Evolutionary conservation across 148 eudicot species (phyloP).

Genomic region (Gaultheria prostrata): DNA sequence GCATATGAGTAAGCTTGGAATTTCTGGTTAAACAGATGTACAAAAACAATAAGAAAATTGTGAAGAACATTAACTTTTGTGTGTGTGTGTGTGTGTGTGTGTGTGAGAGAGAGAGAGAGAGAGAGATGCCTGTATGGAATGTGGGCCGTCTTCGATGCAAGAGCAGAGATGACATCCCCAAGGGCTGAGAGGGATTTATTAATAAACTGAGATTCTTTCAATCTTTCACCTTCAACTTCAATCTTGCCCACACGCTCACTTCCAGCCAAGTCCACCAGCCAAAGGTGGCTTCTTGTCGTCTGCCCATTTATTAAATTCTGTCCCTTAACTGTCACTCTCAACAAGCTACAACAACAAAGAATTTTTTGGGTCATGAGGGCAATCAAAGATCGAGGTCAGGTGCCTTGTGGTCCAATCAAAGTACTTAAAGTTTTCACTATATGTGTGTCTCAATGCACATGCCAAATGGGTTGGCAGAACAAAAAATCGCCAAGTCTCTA

Average conservation of each 20-base stretch:
- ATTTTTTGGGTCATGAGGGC: background rate
- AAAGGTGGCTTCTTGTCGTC: conserved; percentile 83
- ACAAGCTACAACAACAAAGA: conserved; percentile 69
- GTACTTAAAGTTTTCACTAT: background rate
- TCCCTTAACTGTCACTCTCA: conserved; percentile 75
- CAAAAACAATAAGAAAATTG: conserved; percentile 8
- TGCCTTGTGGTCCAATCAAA: background rate
- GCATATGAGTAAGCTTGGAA: conserved; percentile 91
- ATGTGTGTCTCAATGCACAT: background rate
- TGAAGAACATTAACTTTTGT: background rate
- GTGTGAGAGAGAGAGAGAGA: background rate
- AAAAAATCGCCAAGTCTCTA: background rate
- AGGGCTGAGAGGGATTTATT: conserved; percentile 91
- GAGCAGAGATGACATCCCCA: conserved; percentile 95
- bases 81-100: background rate
- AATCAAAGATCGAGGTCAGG: background rate
- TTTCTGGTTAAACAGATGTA: conserved; percentile 49
- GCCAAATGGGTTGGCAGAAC: background rate
- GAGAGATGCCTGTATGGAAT: conserved; percentile 67
- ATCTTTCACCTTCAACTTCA: conserved; percentile 93
- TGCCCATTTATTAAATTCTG: conserved; percentile 67
- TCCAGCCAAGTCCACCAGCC: conserved; percentile 98
- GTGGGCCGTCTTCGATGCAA: conserved; percentile 86
- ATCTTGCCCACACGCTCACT: conserved; percentile 91
- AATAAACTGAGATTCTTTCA: conserved; percentile 94